Base-by-base conservation (phyloP, 768 basidiomycete genomes). In the Hericium erinaceus region DNA sequence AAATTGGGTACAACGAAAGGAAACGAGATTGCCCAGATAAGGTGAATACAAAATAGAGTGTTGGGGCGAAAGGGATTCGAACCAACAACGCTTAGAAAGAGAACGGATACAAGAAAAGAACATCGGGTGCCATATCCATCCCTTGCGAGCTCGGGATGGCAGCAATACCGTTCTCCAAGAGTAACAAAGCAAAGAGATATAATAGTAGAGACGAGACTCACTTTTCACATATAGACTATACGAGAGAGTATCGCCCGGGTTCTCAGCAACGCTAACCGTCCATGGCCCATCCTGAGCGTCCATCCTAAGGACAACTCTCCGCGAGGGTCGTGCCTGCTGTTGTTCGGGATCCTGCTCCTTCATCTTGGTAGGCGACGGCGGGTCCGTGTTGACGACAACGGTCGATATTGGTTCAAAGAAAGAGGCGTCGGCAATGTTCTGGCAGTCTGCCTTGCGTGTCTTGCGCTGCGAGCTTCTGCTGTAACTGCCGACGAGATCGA, bases 191-290 rank as follows among this genome's bases (percentile, higher is more conserved):
- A 44, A 44, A 44, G 41, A 44, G 16, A 44, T 15, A 8, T 1
- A 66, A 59, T 57, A 58, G 67, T 63, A 66, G 65, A 61, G 38
- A 56, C 52, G 64, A 63, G 51, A 60, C 89, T 77, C 72, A 92
- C 91, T 93, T 80, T 92, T 93, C 73, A 93, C 83, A 77, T 93
- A 93, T 67, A 93, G 79, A 68, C 81, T 85, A 75, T 86, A 93
- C 9, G 83, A 81, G 62, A 77, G 75, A 49, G 83, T 68, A 71
- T 88, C 85, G 69, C 89, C 80, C 22, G 87, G 87, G 54, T 83
- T 85, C 75, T 92, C 89, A 61, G 92, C 92, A 61, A 92, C 89
- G 69, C 87, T 89, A 68, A 94, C 82, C 65, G 83, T 83, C 92
- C 92, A 94, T 22, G 83, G 89, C 13, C 87, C 89, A 66, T 90